Evolutionary conservation across 768 basidiomycete genomes (phyloP).

Genomic region (Termitomyces sp.): DNA sequence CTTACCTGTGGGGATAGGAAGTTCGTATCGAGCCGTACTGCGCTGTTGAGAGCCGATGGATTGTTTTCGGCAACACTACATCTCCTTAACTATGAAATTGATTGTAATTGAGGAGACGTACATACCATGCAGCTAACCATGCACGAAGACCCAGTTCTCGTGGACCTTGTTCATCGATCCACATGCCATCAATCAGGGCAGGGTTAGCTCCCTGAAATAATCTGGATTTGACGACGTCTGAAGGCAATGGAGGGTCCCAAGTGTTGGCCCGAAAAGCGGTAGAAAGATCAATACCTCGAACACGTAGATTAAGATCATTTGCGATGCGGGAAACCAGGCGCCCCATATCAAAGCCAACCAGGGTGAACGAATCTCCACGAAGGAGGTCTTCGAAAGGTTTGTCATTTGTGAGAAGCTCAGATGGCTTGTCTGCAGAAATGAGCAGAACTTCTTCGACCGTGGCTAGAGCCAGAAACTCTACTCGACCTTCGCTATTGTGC

Average conservation of each 20-base stretch:
- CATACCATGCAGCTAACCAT: conserved; percentile 36
- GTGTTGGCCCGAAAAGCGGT: conserved; percentile 21
- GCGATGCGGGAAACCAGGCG: conserved; percentile 30
- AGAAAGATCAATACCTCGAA: conserved; percentile 37
- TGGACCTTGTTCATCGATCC: conserved; percentile 23
- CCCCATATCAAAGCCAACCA: conserved; percentile 37
- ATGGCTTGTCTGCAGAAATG: conserved; percentile 5
- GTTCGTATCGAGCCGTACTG: conserved; percentile 20
- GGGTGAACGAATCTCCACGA: conserved; percentile 6
- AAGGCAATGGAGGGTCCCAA: conserved; percentile 22
- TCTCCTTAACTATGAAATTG: neutral
- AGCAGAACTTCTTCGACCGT: conserved; percentile 10
- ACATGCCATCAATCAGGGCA: conserved; percentile 24
- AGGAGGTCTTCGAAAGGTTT: conserved; percentile 18
- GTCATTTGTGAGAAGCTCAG: conserved; percentile 11
- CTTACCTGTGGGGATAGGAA: conserved; percentile 21
- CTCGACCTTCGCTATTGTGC: conserved; percentile 2
- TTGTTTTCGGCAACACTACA: conserved; percentile 23
- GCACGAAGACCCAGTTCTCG: conserved; percentile 33
- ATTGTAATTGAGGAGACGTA: neutral
- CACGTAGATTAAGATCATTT: conserved; percentile 21
- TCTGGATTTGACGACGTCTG: conserved; percentile 21
- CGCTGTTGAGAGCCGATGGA: conserved; percentile 2
- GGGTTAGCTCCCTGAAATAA: conserved; percentile 14
- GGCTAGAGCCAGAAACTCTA: conserved; percentile 14